Evolutionary conservation across 1,284 basidiomycete species (phyloP).

Genomic region (Apiotrichum montevideense): DNA sequence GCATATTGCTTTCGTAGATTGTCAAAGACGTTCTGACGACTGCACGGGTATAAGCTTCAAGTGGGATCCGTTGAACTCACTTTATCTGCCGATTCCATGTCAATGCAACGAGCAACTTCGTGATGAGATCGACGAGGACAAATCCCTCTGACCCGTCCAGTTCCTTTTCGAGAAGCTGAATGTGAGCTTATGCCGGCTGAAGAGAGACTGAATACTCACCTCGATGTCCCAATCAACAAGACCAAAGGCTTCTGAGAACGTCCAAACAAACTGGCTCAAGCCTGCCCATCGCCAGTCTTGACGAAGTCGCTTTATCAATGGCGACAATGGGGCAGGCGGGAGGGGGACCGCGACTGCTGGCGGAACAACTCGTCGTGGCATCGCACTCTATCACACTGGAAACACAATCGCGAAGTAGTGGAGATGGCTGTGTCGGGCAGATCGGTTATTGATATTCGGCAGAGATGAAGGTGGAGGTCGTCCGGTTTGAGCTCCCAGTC

Average conservation of each 20-base stretch:
- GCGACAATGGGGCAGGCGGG: conserved; percentile 38
- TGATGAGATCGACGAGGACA: conserved; percentile 47
- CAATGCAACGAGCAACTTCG: conserved; percentile 49
- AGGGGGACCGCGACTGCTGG: conserved; percentile 18
- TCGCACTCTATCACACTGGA: conserved; percentile 2
- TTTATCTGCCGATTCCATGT: conserved; percentile 51
- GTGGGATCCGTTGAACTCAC: conserved; percentile 31
- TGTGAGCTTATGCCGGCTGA: neutral
- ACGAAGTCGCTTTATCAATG: conserved; percentile 37
- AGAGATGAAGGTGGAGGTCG: no score
- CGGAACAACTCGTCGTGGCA: conserved; percentile 28
- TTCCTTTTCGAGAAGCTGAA: conserved; percentile 48
- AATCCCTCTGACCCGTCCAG: conserved; percentile 48
- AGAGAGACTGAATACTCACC: conserved; percentile 21
- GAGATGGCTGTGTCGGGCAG: neutral
- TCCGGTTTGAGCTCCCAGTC: no score
- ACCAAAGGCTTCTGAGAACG: conserved; percentile 45
- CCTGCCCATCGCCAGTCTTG: conserved; percentile 47
- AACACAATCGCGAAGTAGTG: neutral
- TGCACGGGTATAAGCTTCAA: conserved; percentile 6
- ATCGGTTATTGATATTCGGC: neutral
- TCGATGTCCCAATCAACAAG: conserved; percentile 45
- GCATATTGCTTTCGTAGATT: conserved; percentile 44
- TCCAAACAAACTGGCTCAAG: conserved; percentile 44
- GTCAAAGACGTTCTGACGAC: conserved; percentile 43